phyloP scores from a whole-genome alignment of 2,329 filamentous ascomycete species.

The Colletotrichum karsti region DNA sequence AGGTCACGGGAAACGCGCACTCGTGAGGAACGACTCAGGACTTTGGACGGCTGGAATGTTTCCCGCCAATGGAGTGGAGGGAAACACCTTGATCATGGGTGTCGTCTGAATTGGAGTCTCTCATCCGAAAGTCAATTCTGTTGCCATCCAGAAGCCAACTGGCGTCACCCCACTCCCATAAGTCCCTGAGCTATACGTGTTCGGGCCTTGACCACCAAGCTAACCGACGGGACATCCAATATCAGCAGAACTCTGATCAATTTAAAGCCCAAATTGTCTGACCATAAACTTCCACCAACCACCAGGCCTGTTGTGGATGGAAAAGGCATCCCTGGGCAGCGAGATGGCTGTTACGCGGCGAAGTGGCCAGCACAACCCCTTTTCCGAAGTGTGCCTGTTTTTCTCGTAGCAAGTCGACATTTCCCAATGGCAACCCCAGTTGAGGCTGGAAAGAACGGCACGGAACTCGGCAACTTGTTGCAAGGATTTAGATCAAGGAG shows the following conservation, averaged over 20 bases:
- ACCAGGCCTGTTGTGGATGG: neutral
- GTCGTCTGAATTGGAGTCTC: neutral
- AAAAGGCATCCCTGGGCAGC: conserved; percentile 1
- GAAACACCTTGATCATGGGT: neutral
- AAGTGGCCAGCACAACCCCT: neutral
- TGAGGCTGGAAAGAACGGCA: conserved; percentile 16
- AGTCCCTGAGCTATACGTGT: conserved; percentile 9
- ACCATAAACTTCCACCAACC: conserved; percentile 26
- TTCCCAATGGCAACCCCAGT: neutral
- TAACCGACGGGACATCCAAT: neutral
- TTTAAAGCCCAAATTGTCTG: conserved; percentile 14
- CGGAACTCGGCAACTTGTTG: conserved; percentile 22
- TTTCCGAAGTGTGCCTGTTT: neutral
- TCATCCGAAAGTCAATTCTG: conserved; percentile 4
- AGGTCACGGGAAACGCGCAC: neutral
- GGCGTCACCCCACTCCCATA: conserved; percentile 4
- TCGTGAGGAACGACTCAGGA: neutral
- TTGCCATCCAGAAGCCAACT: neutral
- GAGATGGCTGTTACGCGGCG: neutral
- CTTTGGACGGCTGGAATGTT: neutral
- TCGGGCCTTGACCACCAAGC: neutral
- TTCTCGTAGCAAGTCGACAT: neutral
- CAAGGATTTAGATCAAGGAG: neutral
- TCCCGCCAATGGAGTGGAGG: neutral
- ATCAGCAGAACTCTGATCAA: conserved; percentile 12